Conservation (phyloP, 352 stramenopile species). For the Halophytophthora polymorphica region DNA sequence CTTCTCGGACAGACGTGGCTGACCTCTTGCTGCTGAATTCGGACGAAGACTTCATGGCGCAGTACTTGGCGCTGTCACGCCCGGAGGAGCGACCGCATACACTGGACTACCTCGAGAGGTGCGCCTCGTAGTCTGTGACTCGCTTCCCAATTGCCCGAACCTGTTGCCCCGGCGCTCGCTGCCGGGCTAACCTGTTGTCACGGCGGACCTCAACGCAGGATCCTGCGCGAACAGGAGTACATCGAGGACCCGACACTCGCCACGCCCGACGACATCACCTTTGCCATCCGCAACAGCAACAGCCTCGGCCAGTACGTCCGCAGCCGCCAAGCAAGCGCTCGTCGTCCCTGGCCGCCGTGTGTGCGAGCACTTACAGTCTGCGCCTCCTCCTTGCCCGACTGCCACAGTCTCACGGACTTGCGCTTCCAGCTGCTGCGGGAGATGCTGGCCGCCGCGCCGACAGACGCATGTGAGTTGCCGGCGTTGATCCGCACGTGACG, state of each 20-base stretch:
- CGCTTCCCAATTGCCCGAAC: neutral
- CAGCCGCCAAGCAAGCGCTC: neutral
- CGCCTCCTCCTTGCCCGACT: neutral
- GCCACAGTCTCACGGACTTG: slow-evolving; percentile 33
- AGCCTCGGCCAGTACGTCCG: slow-evolving; percentile 42
- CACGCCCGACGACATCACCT: slow-evolving; percentile 27
- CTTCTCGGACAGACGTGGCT: no score
- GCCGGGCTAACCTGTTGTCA: neutral
- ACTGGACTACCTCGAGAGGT: slow-evolving; percentile 38
- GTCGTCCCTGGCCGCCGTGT: neutral
- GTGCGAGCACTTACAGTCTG: neutral
- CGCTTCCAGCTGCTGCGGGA: slow-evolving; percentile 38
- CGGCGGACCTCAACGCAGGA: slow-evolving; percentile 9
- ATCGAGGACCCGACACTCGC: slow-evolving; percentile 37
- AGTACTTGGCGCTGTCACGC: slow-evolving; percentile 29
- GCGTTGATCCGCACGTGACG: no score
- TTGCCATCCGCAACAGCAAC: slow-evolving; percentile 28
- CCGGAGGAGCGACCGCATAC: slow-evolving; percentile 26
- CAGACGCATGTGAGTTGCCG: slow-evolving; percentile 29
- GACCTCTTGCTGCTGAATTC: neutral
- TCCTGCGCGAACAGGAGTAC: slow-evolving; percentile 44
- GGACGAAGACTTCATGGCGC: slow-evolving; percentile 26
- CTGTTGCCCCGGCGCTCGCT: neutral
- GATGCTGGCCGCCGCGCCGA: slow-evolving; percentile 26
- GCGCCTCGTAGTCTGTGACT: neutral